Conservation (phyloP, 306 rosid genomes). For the Cyclanthera cordifolia region DNA sequence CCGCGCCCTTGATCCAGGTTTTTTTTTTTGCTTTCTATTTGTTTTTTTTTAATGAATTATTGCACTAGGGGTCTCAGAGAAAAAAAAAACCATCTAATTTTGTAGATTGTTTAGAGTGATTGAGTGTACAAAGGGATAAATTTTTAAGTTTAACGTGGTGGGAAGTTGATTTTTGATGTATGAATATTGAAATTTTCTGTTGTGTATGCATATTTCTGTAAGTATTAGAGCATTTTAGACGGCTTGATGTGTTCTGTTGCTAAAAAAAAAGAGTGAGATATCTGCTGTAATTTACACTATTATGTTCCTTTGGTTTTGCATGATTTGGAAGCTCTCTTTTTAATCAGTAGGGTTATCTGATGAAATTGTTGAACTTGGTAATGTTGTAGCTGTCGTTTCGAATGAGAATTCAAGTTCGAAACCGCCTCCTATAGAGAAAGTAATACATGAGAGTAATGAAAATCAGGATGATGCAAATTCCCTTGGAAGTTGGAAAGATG, state of each 20-base stretch:
- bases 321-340: not conserved
- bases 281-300: not conserved
- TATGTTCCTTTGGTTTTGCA: not conserved
- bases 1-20: slow-evolving; percentile 60
- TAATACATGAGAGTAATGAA: slow-evolving; percentile 13
- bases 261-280: not conserved
- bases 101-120: not conserved
- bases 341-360: not conserved
- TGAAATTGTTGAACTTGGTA: slow-evolving; percentile 22
- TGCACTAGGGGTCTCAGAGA: not conserved
- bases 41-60: not conserved
- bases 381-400: slow-evolving; percentile 6
- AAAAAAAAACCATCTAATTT: too few species aligned
- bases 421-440: not conserved
- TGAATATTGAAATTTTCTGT: not conserved
- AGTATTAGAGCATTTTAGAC: not conserved
- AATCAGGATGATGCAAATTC: slow-evolving; percentile 34
- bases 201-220: not conserved
- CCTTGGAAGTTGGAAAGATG: slow-evolving; percentile 48
- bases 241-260: not conserved
- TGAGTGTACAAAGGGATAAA: not conserved
- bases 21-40: not conserved
- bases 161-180: not conserved
- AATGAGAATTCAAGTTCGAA: slow-evolving; percentile 12
- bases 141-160: not conserved